A percentile compares a stretch with the other conserved stretches of the same genome.
These are phyloP conservation scores for Nowakowskiella sp. DNA, from an alignment of 192 early-diverging fungal species.

Conservation along the genomic window DNA sequence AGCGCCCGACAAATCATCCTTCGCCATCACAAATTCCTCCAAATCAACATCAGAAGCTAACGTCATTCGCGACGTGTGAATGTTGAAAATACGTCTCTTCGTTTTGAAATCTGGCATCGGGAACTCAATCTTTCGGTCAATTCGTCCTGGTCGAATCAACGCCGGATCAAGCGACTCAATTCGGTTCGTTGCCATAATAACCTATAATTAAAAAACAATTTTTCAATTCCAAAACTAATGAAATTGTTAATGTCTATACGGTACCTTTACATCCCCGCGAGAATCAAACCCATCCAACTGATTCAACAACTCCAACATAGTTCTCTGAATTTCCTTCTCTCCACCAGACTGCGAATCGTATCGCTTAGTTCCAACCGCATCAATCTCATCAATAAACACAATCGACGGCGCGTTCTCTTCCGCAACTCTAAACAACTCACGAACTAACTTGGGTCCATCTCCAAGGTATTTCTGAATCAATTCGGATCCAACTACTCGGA, in stretches of 20 bases:
- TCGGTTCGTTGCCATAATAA: slow-evolving; percentile 99
- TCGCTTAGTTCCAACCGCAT: slow-evolving; percentile 96
- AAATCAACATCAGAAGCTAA: slow-evolving; percentile 95
- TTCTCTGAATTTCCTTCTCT: slow-evolving; percentile 97
- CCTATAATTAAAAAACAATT: slow-evolving; percentile 13
- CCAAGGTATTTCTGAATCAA: slow-evolving; percentile 99
- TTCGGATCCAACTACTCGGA: slow-evolving; percentile 95
- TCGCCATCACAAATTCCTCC: slow-evolving; percentile 97
- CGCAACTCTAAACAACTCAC: slow-evolving; percentile 94
- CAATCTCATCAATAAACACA: slow-evolving; percentile 99
- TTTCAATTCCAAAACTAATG: background rate
- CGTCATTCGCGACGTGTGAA: slow-evolving; percentile 94
- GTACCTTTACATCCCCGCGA: slow-evolving; percentile 89
- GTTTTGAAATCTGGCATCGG: slow-evolving; percentile 93
- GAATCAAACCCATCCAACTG: slow-evolving; percentile 99
- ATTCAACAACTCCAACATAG: slow-evolving; percentile 97
- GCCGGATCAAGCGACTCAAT: slow-evolving; percentile 96
- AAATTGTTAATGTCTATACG: slow-evolving; percentile 12
- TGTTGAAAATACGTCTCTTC: slow-evolving; percentile 93
- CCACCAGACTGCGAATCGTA: slow-evolving; percentile 93
- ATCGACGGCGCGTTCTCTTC: slow-evolving; percentile 94
- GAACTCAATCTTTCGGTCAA: slow-evolving; percentile 99
- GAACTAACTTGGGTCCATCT: slow-evolving; percentile 95
- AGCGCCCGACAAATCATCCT: slow-evolving; percentile 97
- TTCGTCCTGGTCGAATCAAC: slow-evolving; percentile 84